Conservation (phyloP, 139 green algal species). For the Chlorella vulgaris region DNA sequence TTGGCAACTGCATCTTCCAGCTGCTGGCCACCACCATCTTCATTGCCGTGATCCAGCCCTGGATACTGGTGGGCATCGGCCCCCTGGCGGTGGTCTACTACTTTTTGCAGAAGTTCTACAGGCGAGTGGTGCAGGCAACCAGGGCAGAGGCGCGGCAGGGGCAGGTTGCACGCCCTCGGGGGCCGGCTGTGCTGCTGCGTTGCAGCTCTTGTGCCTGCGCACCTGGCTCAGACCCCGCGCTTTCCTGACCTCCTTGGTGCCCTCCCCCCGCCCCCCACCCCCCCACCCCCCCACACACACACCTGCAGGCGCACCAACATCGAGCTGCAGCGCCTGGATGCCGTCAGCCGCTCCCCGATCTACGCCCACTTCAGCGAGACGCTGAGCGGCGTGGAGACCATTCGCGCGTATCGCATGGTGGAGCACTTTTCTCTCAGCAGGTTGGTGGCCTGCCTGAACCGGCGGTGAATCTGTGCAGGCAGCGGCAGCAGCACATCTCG, state of each 20-base stretch:
- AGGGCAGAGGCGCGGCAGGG: not conserved
- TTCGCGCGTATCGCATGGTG: slow-evolving; percentile 74
- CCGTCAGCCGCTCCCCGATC: slow-evolving; percentile 83
- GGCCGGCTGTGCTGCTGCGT: too few relatives aligned
- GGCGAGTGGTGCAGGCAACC: not conserved
- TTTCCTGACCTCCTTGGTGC: not conserved
- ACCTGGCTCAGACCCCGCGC: not conserved
- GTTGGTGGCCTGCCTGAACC: not conserved
- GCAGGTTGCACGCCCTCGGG: too few relatives aligned
- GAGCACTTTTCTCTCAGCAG: slow-evolving; percentile 59
- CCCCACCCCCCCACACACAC: slow-evolving; percentile 25
- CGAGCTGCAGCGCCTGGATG: slow-evolving; percentile 93
- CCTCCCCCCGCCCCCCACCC: not conserved
- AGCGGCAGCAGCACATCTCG: not conserved
- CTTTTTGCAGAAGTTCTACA: slow-evolving; percentile 61
- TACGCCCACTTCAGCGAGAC: slow-evolving; percentile 78
- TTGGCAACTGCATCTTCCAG: slow-evolving; percentile 62
- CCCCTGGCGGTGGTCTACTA: slow-evolving; percentile 82
- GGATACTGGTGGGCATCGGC: slow-evolving; percentile 53
- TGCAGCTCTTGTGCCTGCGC: not conserved
- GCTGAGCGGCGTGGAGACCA: slow-evolving; percentile 69
- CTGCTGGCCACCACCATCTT: slow-evolving; percentile 76
- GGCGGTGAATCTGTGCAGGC: not conserved
- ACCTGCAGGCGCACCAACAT: slow-evolving; percentile 80
- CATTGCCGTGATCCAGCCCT: slow-evolving; percentile 62